Evolutionary conservation across 768 basidiomycete genomes (phyloP), one percentile per base, ranked within the genome.

Genomic region (Lactifluus rugatus): DNA sequence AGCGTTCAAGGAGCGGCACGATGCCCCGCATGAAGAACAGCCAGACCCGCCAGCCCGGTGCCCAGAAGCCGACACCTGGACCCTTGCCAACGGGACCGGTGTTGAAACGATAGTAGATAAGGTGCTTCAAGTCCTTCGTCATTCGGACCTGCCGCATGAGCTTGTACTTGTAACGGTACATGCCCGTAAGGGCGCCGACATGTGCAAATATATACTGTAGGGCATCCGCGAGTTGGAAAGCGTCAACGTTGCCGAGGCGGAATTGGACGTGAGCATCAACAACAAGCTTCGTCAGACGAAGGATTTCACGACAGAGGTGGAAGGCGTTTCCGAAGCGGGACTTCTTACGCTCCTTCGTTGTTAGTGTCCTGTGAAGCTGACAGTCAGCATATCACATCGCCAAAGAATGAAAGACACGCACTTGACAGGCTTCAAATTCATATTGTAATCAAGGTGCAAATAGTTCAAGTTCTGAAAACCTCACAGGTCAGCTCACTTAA

Each of bases 141-240:
- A 95, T 95, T 62, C 96, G 87, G 39, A 99, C 93, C 84, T 99
- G 96, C 68, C 92, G 81, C 96, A 99, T 99, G 61, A 99, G 79
- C 91, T 98, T 98, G 78, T 99, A 99, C 78, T 98, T 97, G 78
- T 97, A 98, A 28, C 95, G 85, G 74, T 99, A 99, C 96, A 99
- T 99, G 66, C 96, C 96, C 4, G 96, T 99, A 64, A 99, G 75
- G 26, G 96, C 95, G 68, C 96, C 96, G 57, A 99, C 92, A 68
- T 99, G 96, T 2, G 82, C 88, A 66, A 98, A 98, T 67, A 93
- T 95, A 71, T 98, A 99, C 70, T 99, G 96, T 23, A 99, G 76
- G 0, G 96, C 96, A 64, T 99, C 96, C 17, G 96, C 96, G 49
- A 99, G 84, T 71, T 99, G 96, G 81, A 99, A 99, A 1, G 94